These are phyloP conservation scores for Trifolium subterraneum DNA, from an alignment of 306 rosid species.

Conservation along the genomic window DNA sequence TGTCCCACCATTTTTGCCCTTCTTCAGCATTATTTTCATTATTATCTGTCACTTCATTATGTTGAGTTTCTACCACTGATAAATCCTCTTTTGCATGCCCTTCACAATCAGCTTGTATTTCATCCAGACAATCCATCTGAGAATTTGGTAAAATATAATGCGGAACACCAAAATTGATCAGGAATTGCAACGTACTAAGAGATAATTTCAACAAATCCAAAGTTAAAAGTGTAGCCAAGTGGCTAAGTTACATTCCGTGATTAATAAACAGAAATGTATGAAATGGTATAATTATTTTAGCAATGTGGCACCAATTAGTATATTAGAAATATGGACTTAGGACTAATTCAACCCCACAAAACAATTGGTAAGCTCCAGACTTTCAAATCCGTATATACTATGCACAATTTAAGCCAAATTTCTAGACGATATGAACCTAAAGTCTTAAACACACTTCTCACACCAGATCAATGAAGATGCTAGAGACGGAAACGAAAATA, in stretches of 20 bases:
- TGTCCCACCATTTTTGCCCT: constrained; percentile 82
- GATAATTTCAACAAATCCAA: background rate
- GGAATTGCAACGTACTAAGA: constrained; percentile 30
- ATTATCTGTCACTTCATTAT: constrained; percentile 40
- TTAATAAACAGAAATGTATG: background rate
- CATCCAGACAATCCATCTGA: constrained; percentile 47
- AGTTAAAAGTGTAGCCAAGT: constrained; percentile 1
- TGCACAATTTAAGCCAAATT: background rate
- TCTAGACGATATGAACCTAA: background rate
- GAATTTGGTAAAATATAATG: constrained; percentile 34
- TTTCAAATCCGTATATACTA: background rate
- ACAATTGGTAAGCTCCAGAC: background rate
- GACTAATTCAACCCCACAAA: background rate
- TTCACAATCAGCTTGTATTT: constrained; percentile 52
- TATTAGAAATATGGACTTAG: background rate
- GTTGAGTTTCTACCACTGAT: constrained; percentile 38
- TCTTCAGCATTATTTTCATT: constrained; percentile 57
- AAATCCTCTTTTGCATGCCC: constrained; percentile 42
- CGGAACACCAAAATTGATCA: constrained; percentile 15
- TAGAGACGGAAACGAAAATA: background rate
- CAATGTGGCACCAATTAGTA: constrained; percentile 1
- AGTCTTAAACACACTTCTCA: background rate
- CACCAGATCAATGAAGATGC: background rate
- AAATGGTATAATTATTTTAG: constrained; percentile 1
- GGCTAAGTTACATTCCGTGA: constrained; percentile 4